These are phyloP conservation scores for Scenedesmus sp. DNA, from an alignment of 163 green algal species.

Conservation along the genomic window DNA sequence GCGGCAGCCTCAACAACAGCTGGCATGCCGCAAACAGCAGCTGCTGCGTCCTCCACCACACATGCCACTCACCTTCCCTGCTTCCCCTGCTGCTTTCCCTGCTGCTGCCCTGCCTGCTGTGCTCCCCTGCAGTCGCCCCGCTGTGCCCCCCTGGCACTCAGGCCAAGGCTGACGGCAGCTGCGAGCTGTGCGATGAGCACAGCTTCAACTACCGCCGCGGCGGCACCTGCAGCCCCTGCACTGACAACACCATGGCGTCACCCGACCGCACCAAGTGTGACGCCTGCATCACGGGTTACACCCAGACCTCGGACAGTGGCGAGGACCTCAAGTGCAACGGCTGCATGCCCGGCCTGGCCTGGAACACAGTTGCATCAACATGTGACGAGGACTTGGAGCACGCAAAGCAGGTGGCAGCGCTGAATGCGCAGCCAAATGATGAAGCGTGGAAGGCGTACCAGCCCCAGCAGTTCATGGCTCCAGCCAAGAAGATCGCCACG, in stretches of 20 bases:
- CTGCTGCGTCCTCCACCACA: neutral
- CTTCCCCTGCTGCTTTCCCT: neutral
- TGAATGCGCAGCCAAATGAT: neutral
- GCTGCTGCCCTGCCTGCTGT: neutral
- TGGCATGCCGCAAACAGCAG: neutral
- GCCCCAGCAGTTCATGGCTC: constrained; percentile 9
- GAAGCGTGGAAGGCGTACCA: constrained; percentile 19
- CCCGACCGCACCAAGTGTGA: constrained; percentile 28
- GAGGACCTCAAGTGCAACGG: constrained; percentile 22
- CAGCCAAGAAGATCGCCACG: neutral
- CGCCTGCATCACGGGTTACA: neutral
- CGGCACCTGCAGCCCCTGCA: constrained; percentile 27
- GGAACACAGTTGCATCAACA: neutral
- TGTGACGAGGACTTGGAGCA: constrained; percentile 17
- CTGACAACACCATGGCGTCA: constrained; percentile 15
- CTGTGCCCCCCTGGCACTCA: constrained; percentile 37
- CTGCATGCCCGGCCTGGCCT: constrained; percentile 29
- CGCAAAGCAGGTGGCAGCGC: neutral
- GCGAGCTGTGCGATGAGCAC: neutral
- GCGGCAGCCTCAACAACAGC: no score
- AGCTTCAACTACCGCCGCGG: constrained; percentile 31
- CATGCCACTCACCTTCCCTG: neutral
- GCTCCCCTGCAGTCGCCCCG: neutral
- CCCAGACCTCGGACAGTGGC: constrained; percentile 22
- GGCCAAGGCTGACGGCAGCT: neutral